Evolutionary conservation across 192 early-diverging fungal species (phyloP), one percentile per base, ranked within the genome.

Genomic region (Borealophlyctis nickersoniae): DNA sequence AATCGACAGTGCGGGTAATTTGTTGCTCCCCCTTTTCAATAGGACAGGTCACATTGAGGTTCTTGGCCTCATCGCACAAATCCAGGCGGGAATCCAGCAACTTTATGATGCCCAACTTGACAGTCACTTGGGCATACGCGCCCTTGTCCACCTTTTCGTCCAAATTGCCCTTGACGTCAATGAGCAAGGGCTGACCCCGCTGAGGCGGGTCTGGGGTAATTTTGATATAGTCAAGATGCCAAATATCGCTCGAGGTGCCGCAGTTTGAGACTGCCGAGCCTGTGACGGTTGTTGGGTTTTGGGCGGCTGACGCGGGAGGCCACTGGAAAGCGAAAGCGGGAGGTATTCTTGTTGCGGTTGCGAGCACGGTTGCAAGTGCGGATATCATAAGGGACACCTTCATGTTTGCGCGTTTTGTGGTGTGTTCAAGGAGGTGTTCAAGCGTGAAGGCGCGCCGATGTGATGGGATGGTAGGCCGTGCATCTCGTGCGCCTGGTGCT

Each of bases 61-160:
- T 55, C 31, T 53, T 59, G 22, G 52, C 66, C 58, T 81, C 72
- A 27, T 78, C 74, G 61, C 79, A 81, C 24, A 81, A 34, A 45
- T 74, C 62, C 30, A 76, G 16, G 26, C 51, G 56, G 3, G 62
- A 66, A 48, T 80, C 77, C 29, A 76, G 36, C 9, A 81, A 62
- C 66, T 81, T 77, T 59, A 81, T 76, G 58, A 78, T 49, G 36
- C 79, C 79, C 16, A 81, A 65, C 60, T 78, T 78, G 48, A 72
- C 79, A 49, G 52, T 30, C 3, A 78, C 77, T 32, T 78, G 54
- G 22, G 72, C 75, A 34, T 70, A 69, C 3, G 75, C 74, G 32
- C 75, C 74, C n/a, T 53, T 69, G 35, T 63, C 68, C 13, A 81
- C 72, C 23, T 35, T 49, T 52, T 72, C 71, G 31, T 63, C 71